A percentile compares a stretch with the other conserved stretches of the same genome.
phyloP scores from a whole-genome alignment of 2,329 filamentous ascomycete genomes.

The Coniochaeta sp. region DNA sequence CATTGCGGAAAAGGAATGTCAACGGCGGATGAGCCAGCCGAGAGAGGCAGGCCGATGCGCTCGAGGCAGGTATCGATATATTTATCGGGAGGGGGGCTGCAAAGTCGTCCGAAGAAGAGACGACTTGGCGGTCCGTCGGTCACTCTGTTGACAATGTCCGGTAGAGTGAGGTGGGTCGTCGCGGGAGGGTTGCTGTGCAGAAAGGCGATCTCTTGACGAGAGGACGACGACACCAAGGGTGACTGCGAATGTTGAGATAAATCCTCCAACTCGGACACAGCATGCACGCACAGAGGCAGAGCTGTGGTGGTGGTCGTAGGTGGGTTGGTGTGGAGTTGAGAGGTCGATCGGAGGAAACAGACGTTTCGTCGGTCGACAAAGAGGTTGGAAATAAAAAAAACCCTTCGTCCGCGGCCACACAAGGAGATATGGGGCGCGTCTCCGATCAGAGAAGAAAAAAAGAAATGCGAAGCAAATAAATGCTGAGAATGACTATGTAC shows the following conservation, averaged over 20 bases:
- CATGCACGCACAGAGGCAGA: background rate
- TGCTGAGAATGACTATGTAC: constrained; percentile 4
- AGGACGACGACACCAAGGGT: background rate
- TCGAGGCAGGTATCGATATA: background rate
- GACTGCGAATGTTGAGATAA: background rate
- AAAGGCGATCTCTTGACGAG: background rate
- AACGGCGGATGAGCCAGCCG: constrained; percentile 4
- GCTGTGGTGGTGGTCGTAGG: background rate
- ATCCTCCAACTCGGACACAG: background rate
- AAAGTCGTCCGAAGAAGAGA: background rate
- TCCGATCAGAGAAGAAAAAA: background rate
- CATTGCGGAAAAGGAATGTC: constrained; percentile 25
- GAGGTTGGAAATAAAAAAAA: background rate
- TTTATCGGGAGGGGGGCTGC: background rate
- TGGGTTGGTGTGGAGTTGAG: background rate
- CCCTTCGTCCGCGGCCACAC: background rate
- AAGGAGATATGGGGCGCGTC: background rate
- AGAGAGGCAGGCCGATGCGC: background rate
- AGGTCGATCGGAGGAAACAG: background rate
- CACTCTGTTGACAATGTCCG: background rate
- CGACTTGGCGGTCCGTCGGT: background rate
- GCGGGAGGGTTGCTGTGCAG: background rate
- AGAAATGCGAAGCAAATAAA: constrained; percentile 1
- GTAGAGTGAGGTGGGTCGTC: background rate
- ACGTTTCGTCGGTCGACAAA: background rate